Conservation (phyloP, 2,329 filamentous ascomycete genomes). For the Eutypella sp. region DNA sequence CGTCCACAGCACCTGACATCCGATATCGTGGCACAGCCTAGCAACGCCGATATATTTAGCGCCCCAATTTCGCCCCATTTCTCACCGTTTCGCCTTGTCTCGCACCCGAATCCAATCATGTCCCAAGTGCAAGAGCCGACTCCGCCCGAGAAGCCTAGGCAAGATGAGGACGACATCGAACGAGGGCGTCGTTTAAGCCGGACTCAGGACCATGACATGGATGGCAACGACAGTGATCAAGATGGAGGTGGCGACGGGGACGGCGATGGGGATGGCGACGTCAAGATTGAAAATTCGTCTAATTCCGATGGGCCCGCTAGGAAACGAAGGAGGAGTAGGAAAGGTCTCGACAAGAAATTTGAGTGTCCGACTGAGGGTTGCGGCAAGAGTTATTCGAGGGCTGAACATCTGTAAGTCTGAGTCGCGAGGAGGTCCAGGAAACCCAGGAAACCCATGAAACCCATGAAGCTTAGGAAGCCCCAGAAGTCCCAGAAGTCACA, state of each 20-base stretch:
- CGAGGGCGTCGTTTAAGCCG: slow-evolving; percentile 37
- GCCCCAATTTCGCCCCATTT: too few species aligned
- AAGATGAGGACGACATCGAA: slow-evolving; percentile 35
- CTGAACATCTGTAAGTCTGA: slow-evolving; percentile 76
- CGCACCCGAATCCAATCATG: slow-evolving; percentile 37
- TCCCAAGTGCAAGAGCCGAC: slow-evolving; percentile 36
- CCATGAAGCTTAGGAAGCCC: too few species aligned
- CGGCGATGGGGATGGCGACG: slow-evolving; percentile 33
- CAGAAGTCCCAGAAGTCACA: too few species aligned
- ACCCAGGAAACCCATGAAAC: too few species aligned
- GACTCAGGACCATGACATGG: slow-evolving; percentile 36
- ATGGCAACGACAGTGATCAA: slow-evolving; percentile 35
- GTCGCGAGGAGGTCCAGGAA: too few species aligned
- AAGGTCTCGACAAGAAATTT: slow-evolving; percentile 75
- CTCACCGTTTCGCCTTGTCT: slow-evolving; percentile 34
- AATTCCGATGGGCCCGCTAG: slow-evolving; percentile 49
- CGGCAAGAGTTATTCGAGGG: slow-evolving; percentile 92
- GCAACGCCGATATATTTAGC: slow-evolving; percentile 34
- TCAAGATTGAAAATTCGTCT: slow-evolving; percentile 43
- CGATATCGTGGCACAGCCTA: slow-evolving; percentile 33
- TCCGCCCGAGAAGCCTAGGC: slow-evolving; percentile 34
- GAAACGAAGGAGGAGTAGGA: slow-evolving; percentile 67
- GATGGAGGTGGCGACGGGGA: slow-evolving; percentile 33
- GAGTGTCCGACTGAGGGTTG: slow-evolving; percentile 82
- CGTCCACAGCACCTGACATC: slow-evolving; percentile 37